Base-by-base conservation (phyloP, 495 filamentous ascomycete species). In the Umbilicaria muhlenbergii region DNA sequence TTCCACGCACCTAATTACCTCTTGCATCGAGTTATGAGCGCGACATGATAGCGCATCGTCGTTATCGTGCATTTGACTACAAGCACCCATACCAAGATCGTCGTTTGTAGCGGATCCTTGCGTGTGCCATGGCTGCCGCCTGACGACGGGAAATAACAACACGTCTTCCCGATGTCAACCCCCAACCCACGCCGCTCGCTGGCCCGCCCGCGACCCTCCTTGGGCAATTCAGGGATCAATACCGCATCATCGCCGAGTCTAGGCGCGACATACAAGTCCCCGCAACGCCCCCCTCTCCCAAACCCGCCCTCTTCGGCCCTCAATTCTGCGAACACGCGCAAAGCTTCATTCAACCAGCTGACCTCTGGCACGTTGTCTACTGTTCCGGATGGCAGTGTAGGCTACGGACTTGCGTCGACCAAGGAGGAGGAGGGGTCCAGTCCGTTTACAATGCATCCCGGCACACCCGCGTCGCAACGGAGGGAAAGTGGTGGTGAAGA, bases 311-410 rank as follows among this genome's bases (percentile, higher is more conserved):
- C 44, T 60, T 73, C 31, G 52, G 58, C 24, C 58, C 66, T 33
- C 34, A 56, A 52, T 38, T 63, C 65, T 49, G 61, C 63, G 39
- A 65, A 78, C 39, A 62, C 70, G 53, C 77, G 80, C 47, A 83
- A 84, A 63, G 67, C 70, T 37, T 81, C 78, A 31, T 62, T 80
- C 42, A 71, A 71, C 48, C 69, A 78, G 31, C 67, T 82, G 45
- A 81, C 75, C 31, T 74, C 70, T 42, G 66, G 65, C 53, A 74
- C 70, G 11, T 62, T 77, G 41, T 73, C 74, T 37, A 57, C 69
- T 24, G 72, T 78, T 45, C 69, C 74, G 45, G 75, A 81, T 71
- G 73, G 70, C 44, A 71, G 62, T 52, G 65, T 68, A 52, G 71
- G 60, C 44, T 78, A 79, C 69, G 71, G 68, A 43, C 59, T 73